Evolutionary conservation across 1,284 basidiomycete species (phyloP), one percentile per base, ranked within the genome.

Genomic region (Afroboletus lepidellus): DNA sequence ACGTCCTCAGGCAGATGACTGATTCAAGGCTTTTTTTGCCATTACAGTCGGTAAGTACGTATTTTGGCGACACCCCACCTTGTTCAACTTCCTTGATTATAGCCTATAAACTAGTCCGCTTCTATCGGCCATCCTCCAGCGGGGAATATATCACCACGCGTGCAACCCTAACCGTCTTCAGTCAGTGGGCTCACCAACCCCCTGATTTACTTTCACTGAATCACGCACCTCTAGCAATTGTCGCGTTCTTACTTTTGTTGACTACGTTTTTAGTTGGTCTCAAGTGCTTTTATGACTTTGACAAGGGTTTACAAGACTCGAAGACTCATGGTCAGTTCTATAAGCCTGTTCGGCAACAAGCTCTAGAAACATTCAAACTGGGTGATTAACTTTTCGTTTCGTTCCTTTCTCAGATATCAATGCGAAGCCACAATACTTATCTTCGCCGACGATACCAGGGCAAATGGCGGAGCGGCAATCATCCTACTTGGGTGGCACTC

Each of bases 41-140:
- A 1, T 34, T 51, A 8, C 56, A 84, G 84, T 87, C 20, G 55
- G 66, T 63, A 41, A 56, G 68, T 50, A 41, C 18, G 44, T 3
- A 18, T 21, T 39, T 39, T 0, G n/a, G 12, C 24, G 34, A 20
- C 29, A 8, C 11, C 39, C 24, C 12, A 24, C 16, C 51, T 48
- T 13, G 36, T 36, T 50, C 34, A 64, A 30, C 32, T 50, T 12
- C n/a, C 49, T 50, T 15, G 11, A 27, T 39, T 29, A 53, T 33
- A 90, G 87, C 89, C 50, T 92, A 87, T 70, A 92, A 92, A 64
- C 78, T 92, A 24, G 80, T 85, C 51, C 81, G 90, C 27, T 87
- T 92, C 72, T 92, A 87, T 65, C 71, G 80, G 32, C 85, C 86
- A 8, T 57, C 60, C 8, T 83, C 85, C 8, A 59, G 71, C 41